A percentile compares a stretch with the other conserved stretches of the same genome.
Evolutionary conservation across 2,329 filamentous ascomycete genomes (phyloP).

Genomic region (Bertia moriformis): DNA sequence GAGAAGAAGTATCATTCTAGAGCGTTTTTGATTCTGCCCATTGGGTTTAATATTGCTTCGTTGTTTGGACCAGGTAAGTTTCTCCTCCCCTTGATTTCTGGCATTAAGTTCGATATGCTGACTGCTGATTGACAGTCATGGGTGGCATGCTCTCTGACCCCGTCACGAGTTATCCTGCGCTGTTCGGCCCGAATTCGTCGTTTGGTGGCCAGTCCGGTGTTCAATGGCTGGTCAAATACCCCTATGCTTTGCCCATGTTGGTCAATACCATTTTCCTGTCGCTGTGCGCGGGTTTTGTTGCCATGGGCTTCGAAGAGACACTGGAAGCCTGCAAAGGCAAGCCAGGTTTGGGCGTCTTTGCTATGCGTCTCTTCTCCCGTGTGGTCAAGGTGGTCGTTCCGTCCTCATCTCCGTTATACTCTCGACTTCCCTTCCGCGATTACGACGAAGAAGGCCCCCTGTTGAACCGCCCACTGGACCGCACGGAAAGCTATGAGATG

Average conservation of each 20-base stretch:
- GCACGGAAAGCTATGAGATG: conserved; percentile 3
- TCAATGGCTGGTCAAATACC: conserved; percentile 49
- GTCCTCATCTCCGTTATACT: conserved; percentile 15
- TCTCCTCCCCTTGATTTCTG: not conserved
- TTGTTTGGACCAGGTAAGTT: conserved; percentile 27
- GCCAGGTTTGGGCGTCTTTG: conserved; percentile 23
- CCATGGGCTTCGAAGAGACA: conserved; percentile 52
- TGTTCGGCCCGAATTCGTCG: conserved; percentile 45
- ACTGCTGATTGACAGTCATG: conserved; percentile 22
- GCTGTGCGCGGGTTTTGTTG: conserved; percentile 33
- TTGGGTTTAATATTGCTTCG: conserved; percentile 31
- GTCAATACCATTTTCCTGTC: conserved; percentile 48
- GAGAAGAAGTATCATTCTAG: conserved; percentile 31
- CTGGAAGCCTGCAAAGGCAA: conserved; percentile 23
- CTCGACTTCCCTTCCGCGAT: conserved; percentile 16
- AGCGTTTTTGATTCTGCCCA: conserved; percentile 28
- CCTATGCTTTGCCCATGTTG: conserved; percentile 57
- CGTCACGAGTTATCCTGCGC: conserved; percentile 37
- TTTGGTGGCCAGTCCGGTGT: conserved; percentile 42
- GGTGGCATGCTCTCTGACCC: conserved; percentile 59
- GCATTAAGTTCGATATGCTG: not conserved
- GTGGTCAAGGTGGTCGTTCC: conserved; percentile 10
- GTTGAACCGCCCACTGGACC: conserved; percentile 7
- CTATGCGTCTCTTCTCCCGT: conserved; percentile 8
- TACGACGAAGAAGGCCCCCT: conserved; percentile 18